Conservation (phyloP, 768 basidiomycete species). For the Mycena epipterygia region DNA sequence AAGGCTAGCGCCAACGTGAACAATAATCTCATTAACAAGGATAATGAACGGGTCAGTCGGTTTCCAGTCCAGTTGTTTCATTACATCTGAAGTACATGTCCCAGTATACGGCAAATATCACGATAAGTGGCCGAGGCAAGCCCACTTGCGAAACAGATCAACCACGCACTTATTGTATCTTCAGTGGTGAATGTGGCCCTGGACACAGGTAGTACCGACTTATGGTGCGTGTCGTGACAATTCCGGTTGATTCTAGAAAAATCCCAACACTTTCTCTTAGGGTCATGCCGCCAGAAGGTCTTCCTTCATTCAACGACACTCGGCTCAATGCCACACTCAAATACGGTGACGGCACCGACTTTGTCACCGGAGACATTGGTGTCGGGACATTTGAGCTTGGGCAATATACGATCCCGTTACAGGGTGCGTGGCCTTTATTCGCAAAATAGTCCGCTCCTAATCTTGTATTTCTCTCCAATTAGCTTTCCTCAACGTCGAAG, state of each 20-base stretch:
- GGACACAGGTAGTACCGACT: constrained; percentile 34
- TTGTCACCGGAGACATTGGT: constrained; percentile 30
- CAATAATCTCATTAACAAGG: constrained; percentile 35
- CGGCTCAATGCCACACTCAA: constrained; percentile 23
- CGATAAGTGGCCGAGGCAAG: constrained; percentile 33
- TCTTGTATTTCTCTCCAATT: neutral
- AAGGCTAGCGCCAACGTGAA: constrained; percentile 5
- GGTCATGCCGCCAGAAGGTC: constrained; percentile 33
- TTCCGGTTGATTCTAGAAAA: neutral
- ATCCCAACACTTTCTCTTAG: neutral
- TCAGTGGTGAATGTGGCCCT: constrained; percentile 33
- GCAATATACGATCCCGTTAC: constrained; percentile 21
- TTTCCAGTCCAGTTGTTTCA: neutral
- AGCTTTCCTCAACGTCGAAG: constrained; percentile 32
- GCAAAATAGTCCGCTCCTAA: neutral
- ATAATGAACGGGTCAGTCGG: constrained; percentile 26
- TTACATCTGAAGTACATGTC: neutral
- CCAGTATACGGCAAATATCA: constrained; percentile 35
- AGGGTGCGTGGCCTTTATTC: constrained; percentile 11
- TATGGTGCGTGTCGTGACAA: constrained; percentile 18
- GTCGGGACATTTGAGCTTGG: constrained; percentile 29
- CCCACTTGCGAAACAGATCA: neutral
- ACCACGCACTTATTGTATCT: neutral
- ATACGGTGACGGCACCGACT: constrained; percentile 32
- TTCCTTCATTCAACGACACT: constrained; percentile 34